A percentile compares a stretch with the other conserved stretches of the same genome.
Conservation (phyloP, 805 yeast genomes). For the Spathaspora sp. region DNA sequence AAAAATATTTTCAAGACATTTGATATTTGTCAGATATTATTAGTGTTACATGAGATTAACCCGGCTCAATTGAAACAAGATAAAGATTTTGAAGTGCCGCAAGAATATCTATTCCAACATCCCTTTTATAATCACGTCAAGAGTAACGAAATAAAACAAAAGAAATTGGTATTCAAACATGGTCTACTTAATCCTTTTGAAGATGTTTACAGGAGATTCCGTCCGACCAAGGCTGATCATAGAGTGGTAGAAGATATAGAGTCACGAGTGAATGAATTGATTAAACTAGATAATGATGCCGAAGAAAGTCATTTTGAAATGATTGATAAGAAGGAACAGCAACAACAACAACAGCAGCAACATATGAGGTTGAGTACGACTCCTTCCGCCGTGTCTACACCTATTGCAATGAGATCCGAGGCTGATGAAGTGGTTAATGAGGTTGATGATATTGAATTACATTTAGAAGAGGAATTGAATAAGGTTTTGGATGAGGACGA, state of each 20-base stretch:
- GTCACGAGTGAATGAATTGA: conserved; percentile 68
- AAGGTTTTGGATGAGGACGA: conserved; percentile 42
- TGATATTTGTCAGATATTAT: conserved; percentile 80
- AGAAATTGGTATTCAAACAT: conserved; percentile 54
- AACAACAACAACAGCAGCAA: conserved; percentile 1
- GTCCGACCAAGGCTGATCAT: conserved; percentile 66
- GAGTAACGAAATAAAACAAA: conserved; percentile 39
- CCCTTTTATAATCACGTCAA: conserved; percentile 35
- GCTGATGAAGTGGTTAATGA: conserved; percentile 31
- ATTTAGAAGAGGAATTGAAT: conserved; percentile 54
- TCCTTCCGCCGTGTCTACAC: conserved; percentile 27
- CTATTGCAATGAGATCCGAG: conserved; percentile 12
- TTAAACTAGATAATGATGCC: conserved; percentile 77
- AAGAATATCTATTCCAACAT: conserved; percentile 28
- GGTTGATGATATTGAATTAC: conserved; percentile 18
- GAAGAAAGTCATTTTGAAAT: conserved; percentile 76
- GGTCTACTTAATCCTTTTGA: conserved; percentile 83
- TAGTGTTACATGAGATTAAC: conserved; percentile 58
- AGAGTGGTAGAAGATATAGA: conserved; percentile 76
- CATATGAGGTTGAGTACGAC: conserved; percentile 18
- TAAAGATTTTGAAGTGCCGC: conserved; percentile 43
- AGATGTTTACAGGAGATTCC: conserved; percentile 64
- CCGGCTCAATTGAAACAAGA: conserved; percentile 41
- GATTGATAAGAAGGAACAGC: conserved; percentile 50
- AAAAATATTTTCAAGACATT: conserved; percentile 85